Percentiles rank a stretch among this genome's conserved stretches.
Conservation (phyloP, 2,329 filamentous ascomycete species). For the Botrytis deweyae region DNA sequence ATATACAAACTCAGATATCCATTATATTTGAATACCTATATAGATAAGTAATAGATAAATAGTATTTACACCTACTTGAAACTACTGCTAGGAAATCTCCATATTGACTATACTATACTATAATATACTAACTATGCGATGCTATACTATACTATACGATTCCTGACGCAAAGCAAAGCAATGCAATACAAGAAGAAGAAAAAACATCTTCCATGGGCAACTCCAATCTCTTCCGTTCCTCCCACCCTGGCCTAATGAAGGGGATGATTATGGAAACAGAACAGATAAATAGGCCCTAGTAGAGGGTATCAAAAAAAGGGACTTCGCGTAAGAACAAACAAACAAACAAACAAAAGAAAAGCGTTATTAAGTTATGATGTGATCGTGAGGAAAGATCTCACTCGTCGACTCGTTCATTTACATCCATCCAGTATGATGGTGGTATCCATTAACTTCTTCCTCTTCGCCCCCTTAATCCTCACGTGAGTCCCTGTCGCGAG, state of each 20-base stretch:
- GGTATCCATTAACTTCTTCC: not conserved
- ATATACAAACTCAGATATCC: too few species aligned
- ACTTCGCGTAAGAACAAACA: not conserved
- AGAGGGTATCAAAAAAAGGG: constrained; percentile 3
- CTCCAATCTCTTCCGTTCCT: not conserved
- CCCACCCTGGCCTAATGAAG: not conserved
- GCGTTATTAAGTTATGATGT: not conserved
- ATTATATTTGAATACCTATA: too few species aligned
- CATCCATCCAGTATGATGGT: not conserved
- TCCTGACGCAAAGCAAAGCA: not conserved
- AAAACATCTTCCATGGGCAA: not conserved
- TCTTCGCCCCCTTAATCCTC: not conserved
- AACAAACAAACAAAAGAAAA: not conserved
- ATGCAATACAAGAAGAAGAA: not conserved
- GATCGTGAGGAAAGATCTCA: not conserved
- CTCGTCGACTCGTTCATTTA: not conserved
- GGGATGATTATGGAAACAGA: not conserved
- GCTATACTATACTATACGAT: not conserved
- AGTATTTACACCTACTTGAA: not conserved
- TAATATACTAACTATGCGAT: not conserved
- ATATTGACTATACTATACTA: not conserved
- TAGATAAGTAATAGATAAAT: too few species aligned
- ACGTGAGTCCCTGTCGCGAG: not conserved
- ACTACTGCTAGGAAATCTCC: not conserved
- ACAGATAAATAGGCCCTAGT: not conserved